Conservation (phyloP, 2,329 filamentous ascomycete species). For the Cytospora piceae region DNA sequence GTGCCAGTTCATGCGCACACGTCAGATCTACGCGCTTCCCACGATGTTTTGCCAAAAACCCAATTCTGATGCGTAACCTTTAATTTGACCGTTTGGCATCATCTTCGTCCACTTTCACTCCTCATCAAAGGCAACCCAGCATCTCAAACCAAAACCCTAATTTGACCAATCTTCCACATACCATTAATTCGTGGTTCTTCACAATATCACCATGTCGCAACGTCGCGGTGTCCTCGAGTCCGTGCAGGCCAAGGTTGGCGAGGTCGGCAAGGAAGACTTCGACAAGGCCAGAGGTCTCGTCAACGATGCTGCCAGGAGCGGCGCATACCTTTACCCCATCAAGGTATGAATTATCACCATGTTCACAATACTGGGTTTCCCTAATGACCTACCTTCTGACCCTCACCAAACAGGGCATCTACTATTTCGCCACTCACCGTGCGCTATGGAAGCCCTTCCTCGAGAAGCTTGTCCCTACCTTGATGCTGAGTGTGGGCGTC, state of each 20-base stretch:
- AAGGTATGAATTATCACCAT: conserved; percentile 49
- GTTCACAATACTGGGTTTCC: neutral
- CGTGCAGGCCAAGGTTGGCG: conserved; percentile 51
- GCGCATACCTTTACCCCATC: conserved; percentile 80
- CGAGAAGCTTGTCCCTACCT: conserved; percentile 60
- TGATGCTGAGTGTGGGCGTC: conserved; percentile 73
- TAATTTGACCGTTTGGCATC: neutral
- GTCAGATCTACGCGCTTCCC: neutral
- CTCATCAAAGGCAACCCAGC: neutral
- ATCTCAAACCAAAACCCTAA: neutral
- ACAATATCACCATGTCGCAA: conserved; percentile 27
- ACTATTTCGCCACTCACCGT: conserved; percentile 61
- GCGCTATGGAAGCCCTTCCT: conserved; percentile 63
- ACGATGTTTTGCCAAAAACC: neutral
- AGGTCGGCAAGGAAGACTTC: conserved; percentile 69
- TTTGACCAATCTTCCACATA: neutral
- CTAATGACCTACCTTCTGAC: conserved; percentile 1
- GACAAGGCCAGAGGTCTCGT: conserved; percentile 66
- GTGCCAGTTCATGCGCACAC: neutral
- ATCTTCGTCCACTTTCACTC: neutral
- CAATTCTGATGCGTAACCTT: neutral
- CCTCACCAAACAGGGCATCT: conserved; percentile 54
- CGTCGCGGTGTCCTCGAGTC: conserved; percentile 40
- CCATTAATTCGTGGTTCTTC: neutral
- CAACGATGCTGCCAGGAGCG: conserved; percentile 71